Conservation (phyloP, 768 basidiomycete genomes). For the Mycena crocata region DNA sequence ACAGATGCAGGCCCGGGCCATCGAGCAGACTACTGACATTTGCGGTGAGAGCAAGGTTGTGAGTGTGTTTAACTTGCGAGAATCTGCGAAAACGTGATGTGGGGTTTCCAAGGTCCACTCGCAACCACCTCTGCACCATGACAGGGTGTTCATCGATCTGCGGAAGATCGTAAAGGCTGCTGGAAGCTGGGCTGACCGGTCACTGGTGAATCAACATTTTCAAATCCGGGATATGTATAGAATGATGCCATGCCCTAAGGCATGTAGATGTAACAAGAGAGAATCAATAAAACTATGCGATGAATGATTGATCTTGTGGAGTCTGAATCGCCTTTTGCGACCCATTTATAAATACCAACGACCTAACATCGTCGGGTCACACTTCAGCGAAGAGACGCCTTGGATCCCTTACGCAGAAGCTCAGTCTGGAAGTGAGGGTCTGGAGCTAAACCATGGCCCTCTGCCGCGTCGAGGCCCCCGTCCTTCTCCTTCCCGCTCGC, state of each 20-base stretch:
- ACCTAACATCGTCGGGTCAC: constrained; percentile 33
- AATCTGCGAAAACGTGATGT: too few relatives aligned
- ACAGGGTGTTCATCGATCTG: too few relatives aligned
- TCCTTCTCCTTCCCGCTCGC: constrained; percentile 59
- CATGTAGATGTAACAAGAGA: constrained; percentile 4
- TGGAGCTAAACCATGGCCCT: constrained; percentile 19
- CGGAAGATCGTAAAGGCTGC: too few relatives aligned
- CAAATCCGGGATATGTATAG: not conserved
- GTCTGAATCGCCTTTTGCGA: constrained; percentile 37
- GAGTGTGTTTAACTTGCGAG: too few relatives aligned
- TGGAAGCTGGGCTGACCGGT: too few relatives aligned
- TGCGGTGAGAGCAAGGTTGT: too few relatives aligned
- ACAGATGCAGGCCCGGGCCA: too few relatives aligned
- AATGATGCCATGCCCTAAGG: constrained; percentile 20
- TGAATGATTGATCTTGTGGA: constrained; percentile 19
- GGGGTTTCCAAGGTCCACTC: too few relatives aligned
- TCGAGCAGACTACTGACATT: too few relatives aligned
- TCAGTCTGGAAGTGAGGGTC: constrained; percentile 27
- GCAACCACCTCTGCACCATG: too few relatives aligned
- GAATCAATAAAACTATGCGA: constrained; percentile 30
- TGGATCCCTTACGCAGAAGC: constrained; percentile 36
- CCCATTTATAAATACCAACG: constrained; percentile 30
- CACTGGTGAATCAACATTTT: not conserved
- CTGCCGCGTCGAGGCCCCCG: constrained; percentile 40
- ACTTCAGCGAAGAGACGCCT: constrained; percentile 37